Base-by-base conservation (phyloP, 2,329 filamentous ascomycete genomes). In the Xylariaceae sp. region DNA sequence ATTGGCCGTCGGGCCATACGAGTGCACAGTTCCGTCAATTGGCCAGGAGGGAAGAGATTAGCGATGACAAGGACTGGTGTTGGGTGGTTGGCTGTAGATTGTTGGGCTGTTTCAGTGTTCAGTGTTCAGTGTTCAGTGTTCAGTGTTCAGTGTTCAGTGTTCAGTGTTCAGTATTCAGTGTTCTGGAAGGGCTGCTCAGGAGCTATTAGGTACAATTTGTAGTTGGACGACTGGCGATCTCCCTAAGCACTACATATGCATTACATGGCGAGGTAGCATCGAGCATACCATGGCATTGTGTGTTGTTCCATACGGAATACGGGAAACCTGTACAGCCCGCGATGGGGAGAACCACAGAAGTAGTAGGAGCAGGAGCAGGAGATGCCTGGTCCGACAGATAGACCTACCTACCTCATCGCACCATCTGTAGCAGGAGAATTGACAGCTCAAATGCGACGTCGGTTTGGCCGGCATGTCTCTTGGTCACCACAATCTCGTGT, bases 1-100 rank as follows among this genome's bases (percentile, higher is more conserved):
- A 59, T 59, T 59, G 57, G 57, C 49, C 34, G 29, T n/a, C 34
- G 48, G 48, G 37, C 45, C 45, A 39, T 50, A 43, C 54, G 43
- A 26, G 32, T n/a, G 43, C 3, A 45, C 43, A 30, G 52, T 30
- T 46, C 45, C 7, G 19, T 44, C 45, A 50, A 59, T 52, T 53
- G 57, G 49, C 54, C 51, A 34, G 44, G 31, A 41, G 48, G 49
- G 12, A 37, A 51, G 42, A 44, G 27, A 31, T 26, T 19, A 31
- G 34, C 42, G 26, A 34, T 44, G 40, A 31, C 50, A 45, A 11
- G 19, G 19, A 19, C 19, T 19, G 19, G 1, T 19, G 19, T 19
- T 19, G 19, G 37, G 31, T 27, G 35, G 31, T 32, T 46, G 43
- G 52, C 30, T 47, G 47, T 32, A 27, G 39, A 42, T 51, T 26